Evolutionary conservation across 2,329 filamentous ascomycete genomes (phyloP).

Genomic region (Neonectria ditissima): DNA sequence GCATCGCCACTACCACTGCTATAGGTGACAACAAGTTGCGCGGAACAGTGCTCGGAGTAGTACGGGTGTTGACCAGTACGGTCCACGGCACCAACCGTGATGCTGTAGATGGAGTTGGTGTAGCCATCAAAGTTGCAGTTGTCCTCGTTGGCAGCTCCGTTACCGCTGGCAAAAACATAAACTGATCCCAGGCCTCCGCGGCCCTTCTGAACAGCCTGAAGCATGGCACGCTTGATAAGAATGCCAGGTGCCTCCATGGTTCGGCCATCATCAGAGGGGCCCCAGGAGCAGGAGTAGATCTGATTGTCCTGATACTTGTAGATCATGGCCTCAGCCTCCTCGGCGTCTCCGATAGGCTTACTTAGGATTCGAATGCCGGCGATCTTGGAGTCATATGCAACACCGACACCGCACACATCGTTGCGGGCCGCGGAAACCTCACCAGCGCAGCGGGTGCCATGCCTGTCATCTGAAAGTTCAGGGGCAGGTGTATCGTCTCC

Average conservation of each 20-base stretch:
- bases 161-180: constrained; percentile 95
- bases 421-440: constrained; percentile 95
- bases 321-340: constrained; percentile 93
- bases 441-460: constrained; percentile 94
- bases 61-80: constrained; percentile 89
- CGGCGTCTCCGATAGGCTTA: constrained; percentile 88
- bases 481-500: constrained; percentile 82
- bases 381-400: constrained; percentile 92
- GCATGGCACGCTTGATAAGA: constrained; percentile 88
- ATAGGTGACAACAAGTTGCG: constrained; percentile 95
- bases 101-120: constrained; percentile 99
- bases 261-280: constrained; percentile 90
- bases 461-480: constrained; percentile 83
- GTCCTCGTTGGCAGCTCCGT: constrained; percentile 86
- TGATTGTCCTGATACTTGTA: constrained; percentile 92
- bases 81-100: constrained; percentile 94
- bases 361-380: constrained; percentile 93
- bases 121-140: constrained; percentile 99
- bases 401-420: constrained; percentile 92
- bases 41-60: constrained; percentile 96
- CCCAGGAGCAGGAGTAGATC: constrained; percentile 99
- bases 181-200: constrained; percentile 87
- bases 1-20: constrained; percentile 89
- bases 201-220: constrained; percentile 91
- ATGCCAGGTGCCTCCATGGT: constrained; percentile 95